A percentile compares a stretch with the other conserved stretches of the same genome.
Evolutionary conservation across 305 asterid genomes (phyloP).

Genomic region (Ilex paraguariensis): DNA sequence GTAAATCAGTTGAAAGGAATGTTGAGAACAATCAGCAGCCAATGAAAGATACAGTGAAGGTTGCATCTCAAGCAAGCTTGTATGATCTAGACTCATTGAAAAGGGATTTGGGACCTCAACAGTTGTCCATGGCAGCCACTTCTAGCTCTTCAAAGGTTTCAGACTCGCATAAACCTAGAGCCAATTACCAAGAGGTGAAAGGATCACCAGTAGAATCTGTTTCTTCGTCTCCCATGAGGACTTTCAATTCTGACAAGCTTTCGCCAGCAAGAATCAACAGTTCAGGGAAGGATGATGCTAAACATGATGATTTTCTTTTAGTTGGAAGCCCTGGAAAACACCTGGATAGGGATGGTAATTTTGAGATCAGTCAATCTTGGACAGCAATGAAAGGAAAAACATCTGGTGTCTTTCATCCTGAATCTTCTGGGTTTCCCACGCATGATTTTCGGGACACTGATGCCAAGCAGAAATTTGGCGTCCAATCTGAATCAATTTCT

Average conservation of each 20-base stretch:
- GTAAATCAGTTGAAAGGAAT: constrained; percentile 21
- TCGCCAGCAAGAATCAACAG: constrained; percentile 31
- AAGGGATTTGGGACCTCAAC: constrained; percentile 66
- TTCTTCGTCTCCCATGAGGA: constrained; percentile 84
- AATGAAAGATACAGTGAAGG: constrained; percentile 34
- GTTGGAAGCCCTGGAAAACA: constrained; percentile 33
- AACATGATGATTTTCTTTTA: constrained; percentile 24
- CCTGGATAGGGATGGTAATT: constrained; percentile 23
- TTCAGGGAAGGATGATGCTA: constrained; percentile 33
- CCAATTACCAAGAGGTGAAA: constrained; percentile 40
- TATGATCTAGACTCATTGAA: constrained; percentile 57
- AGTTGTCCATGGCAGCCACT: constrained; percentile 58
- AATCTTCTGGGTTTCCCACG: constrained; percentile 18
- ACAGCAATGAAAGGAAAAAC: constrained; percentile 31
- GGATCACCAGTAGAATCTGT: constrained; percentile 88
- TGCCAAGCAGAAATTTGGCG: constrained; percentile 16
- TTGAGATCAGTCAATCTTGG: constrained; percentile 26
- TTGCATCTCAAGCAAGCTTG: constrained; percentile 29
- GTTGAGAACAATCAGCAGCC: constrained; percentile 38
- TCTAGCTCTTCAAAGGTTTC: constrained; percentile 95
- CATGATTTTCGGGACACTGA: constrained; percentile 24
- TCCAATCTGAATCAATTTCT: constrained; percentile 12
- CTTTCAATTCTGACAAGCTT: constrained; percentile 27
- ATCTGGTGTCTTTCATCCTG: constrained; percentile 18
- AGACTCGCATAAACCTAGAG: constrained; percentile 56